Conservation (phyloP, 352 stramenopile species). For the Phytophthora citrophthora region DNA sequence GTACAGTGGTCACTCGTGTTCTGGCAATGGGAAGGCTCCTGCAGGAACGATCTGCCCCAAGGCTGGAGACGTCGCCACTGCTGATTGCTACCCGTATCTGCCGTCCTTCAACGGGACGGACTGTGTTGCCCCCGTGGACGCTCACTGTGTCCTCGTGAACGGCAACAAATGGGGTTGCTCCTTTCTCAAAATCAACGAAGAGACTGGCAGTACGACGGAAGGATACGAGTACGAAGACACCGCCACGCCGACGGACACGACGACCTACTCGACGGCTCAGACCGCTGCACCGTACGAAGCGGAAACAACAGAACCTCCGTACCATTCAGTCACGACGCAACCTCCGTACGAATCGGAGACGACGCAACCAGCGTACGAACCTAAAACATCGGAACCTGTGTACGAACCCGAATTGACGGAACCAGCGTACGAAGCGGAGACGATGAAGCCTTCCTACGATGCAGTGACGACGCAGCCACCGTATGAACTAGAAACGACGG, state of each 20-base stretch:
- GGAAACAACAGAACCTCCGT: too few species aligned
- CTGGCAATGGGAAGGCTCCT: slow-evolving; percentile 11
- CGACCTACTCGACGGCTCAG: background rate
- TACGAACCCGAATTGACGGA: too few species aligned
- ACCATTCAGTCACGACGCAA: too few species aligned
- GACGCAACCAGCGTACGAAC: too few species aligned
- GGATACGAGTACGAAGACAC: background rate
- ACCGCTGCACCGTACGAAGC: too few species aligned
- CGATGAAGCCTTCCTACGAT: too few species aligned
- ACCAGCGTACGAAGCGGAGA: too few species aligned
- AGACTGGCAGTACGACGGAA: too few species aligned
- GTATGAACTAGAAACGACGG: too few species aligned
- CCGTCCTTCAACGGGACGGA: slow-evolving; percentile 20
- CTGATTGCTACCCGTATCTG: slow-evolving; percentile 21
- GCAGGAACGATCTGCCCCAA: slow-evolving; percentile 17
- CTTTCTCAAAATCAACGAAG: slow-evolving; percentile 7
- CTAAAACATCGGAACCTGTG: too few species aligned
- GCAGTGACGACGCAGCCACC: too few species aligned
- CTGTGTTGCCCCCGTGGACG: slow-evolving; percentile 26
- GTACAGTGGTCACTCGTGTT: slow-evolving; percentile 21
- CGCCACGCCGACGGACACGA: background rate
- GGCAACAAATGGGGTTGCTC: slow-evolving; percentile 19
- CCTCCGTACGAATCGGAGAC: too few species aligned
- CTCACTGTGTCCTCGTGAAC: slow-evolving; percentile 15
- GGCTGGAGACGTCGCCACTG: slow-evolving; percentile 26